Base-by-base conservation (phyloP, 441 rosid species). In the Erysimum pusillum region DNA sequence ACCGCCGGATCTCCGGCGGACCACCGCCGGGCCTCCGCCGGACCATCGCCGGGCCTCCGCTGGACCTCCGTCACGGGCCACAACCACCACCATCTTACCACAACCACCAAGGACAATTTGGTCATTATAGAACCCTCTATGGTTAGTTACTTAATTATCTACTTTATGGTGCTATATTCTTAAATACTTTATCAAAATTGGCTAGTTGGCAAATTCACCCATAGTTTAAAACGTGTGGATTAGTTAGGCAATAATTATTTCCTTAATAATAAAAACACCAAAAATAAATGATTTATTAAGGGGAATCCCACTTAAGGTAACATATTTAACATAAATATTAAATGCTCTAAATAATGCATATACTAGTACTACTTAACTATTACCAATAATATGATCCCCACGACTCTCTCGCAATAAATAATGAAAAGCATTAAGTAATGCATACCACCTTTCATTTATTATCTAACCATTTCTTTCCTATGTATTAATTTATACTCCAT, bases 371-470 rank as follows among this genome's bases (percentile, higher is more conserved):
- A 51, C 4, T 28, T 45, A 69, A 56, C 45, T 36, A 20, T 36
- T 51, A 66, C 73, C 69, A 51, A 77, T 35, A 67, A 67, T 42
- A 69, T 77, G 63, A 64, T 63, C 69, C 62, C 49, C 63, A 78
- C 81, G 77, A 44, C 69, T 51, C 60, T 66, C 65, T 7, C 44
- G 31, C 31, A 28, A 44, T 42, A 60, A 11, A 67, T 78, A 66
- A 72, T 66, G 58, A n/a, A 42, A 70, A 28, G 62, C 72, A 71
- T 77, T 64, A 57, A 77, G 52, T 76, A 63, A 65, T 49, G 61
- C 49, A 65, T 59, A 51, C 74, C 65, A 72, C 69, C 74, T 73
- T 60, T 67, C 74, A 66, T 78, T 78, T 72, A 77, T 64, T 77
- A 48, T 76, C 66, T 63, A 63, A 76, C 76, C 76, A 76, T 70